Evolutionary conservation across 345 rosid species (phyloP), one percentile per base, ranked within the genome.

Genomic region (Boechera stricta): DNA sequence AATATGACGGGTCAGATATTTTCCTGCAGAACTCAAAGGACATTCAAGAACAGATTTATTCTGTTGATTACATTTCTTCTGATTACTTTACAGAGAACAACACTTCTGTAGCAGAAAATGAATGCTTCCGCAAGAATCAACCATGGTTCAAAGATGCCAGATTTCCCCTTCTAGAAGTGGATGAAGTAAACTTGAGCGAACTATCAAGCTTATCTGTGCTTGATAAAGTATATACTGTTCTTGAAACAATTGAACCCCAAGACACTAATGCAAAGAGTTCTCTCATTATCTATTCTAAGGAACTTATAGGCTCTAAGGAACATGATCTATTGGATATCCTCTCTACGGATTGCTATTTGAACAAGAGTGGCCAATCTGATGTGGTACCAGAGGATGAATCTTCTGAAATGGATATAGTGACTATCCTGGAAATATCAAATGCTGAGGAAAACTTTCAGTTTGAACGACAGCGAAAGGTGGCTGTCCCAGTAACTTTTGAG

Each of bases 121-220:
- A 86, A 60, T 73, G 81, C 73, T 74, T 69, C 44, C 75, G 58
- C 67, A 83, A 77, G 35, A 86, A 77, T 67, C 80, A 41, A 41
- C 57, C 58, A 39, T 82, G 77, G 63, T 80, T 71, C 77, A 79
- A 74, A 57, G 73, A 64, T 75, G 47, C 38, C 39, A 69, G 64
- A 13, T 88, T 89, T 79, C 94, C 93, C 29, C 75, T 86, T 71
- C 73, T 91, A 36, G 99, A 95, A 84, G 89, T 86, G 76, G 87
- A 89, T 71, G 94, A 92, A 68, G 65, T 64, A 74, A 69, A 81
- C 81, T 86, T 83, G 72, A 79, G 80, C 62, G 80, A 11, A 41
- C 69, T 84, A 73, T 64, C 82, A 15, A 71, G 85, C 80, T 68
- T 57, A 7, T 70, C 85, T 44, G 8, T 69, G 66, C 86, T 84